phyloP scores from a whole-genome alignment of 371 early-diverging fungal genomes.

The Rhizopus stolonifer region DNA sequence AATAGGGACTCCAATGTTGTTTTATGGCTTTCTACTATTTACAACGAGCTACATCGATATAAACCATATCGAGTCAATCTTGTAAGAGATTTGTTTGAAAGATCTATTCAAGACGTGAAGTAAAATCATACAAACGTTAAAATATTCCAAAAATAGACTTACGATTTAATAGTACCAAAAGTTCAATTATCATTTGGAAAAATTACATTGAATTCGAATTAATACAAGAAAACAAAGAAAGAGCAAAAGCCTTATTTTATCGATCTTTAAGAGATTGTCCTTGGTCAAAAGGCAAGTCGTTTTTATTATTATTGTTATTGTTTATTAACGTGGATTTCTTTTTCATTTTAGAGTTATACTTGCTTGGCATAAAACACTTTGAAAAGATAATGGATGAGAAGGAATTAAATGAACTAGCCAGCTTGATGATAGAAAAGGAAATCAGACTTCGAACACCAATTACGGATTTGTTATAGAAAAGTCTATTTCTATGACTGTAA shows the following conservation, averaged over 20 bases:
- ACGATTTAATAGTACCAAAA: slow-evolving; percentile 35
- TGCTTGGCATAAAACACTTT: slow-evolving; percentile 52
- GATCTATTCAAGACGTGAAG: slow-evolving; percentile 52
- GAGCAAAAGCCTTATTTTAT: slow-evolving; percentile 56
- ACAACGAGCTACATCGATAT: slow-evolving; percentile 62
- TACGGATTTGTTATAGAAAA: too few species aligned
- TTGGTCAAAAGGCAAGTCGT: slow-evolving; percentile 64
- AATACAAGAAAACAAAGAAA: slow-evolving; percentile 28
- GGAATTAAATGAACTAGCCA: slow-evolving; percentile 54
- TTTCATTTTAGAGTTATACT: slow-evolving; percentile 39
- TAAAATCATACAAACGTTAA: slow-evolving; percentile 21
- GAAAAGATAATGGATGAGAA: slow-evolving; percentile 38
- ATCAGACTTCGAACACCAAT: slow-evolving; percentile 49
- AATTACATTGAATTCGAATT: slow-evolving; percentile 62
- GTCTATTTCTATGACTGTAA: too few species aligned
- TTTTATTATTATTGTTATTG: slow-evolving; percentile 20
- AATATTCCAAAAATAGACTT: slow-evolving; percentile 2
- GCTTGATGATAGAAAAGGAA: slow-evolving; percentile 69
- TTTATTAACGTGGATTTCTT: too few species aligned
- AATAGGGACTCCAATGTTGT: slow-evolving; percentile 56
- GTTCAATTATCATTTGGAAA: slow-evolving; percentile 60
- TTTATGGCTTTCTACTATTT: slow-evolving; percentile 62
- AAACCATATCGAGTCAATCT: slow-evolving; percentile 53
- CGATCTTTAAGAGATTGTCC: slow-evolving; percentile 67
- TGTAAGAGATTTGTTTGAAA: slow-evolving; percentile 62